Conservation (phyloP, 768 basidiomycete species). For the Termitomyces sp. region DNA sequence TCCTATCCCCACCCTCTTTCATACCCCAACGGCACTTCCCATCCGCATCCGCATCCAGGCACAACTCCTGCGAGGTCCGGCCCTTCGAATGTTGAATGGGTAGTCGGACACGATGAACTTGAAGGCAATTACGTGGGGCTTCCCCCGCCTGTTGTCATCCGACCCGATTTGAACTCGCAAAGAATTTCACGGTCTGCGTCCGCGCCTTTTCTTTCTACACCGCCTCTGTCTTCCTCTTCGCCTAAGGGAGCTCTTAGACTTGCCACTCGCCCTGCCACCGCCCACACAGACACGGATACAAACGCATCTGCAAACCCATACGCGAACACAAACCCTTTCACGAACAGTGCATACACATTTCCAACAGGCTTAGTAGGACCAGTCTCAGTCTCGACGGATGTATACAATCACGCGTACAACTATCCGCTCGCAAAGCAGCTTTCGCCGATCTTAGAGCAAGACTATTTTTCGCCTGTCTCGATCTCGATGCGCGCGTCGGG, state of each 20-base stretch:
- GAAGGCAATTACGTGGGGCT: neutral
- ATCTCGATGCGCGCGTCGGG: neutral
- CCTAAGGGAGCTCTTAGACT: constrained; percentile 27
- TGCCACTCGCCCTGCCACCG: constrained; percentile 20
- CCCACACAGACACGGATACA: constrained; percentile 7
- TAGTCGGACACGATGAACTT: constrained; percentile 13
- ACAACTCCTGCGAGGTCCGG: constrained; percentile 21
- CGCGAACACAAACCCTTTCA: neutral
- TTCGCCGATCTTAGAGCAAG: constrained; percentile 63
- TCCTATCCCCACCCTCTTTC: neutral
- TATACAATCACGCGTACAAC: constrained; percentile 30
- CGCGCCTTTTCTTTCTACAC: constrained; percentile 18
- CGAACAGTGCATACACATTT: neutral
- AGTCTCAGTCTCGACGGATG: constrained; percentile 20
- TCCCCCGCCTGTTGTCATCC: constrained; percentile 19
- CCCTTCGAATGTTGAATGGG: constrained; percentile 37
- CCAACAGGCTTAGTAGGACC: neutral
- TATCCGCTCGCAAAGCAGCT: constrained; percentile 45
- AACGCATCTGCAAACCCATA: neutral
- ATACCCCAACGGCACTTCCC: neutral
- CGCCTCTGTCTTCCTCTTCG: constrained; percentile 16
- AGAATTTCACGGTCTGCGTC: constrained; percentile 18
- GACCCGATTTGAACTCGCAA: constrained; percentile 10
- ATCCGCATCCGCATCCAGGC: constrained; percentile 28
- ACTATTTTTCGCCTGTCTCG: constrained; percentile 46